These are phyloP conservation scores for Ilyonectria mors-panacis DNA, from an alignment of 2,329 filamentous ascomycete genomes.

Conservation along the genomic window DNA sequence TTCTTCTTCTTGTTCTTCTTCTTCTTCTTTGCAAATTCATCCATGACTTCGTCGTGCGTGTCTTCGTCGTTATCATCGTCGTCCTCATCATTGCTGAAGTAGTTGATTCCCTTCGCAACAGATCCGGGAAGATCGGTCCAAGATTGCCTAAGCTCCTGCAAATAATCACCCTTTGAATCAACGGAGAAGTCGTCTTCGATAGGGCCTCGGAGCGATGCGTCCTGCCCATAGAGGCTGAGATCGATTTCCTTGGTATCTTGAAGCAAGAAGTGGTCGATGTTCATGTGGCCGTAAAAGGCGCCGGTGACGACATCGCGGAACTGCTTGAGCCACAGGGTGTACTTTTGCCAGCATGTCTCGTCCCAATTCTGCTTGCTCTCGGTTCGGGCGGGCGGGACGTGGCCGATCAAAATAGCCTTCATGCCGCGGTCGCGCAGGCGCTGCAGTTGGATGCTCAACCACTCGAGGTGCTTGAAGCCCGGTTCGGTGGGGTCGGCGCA, in stretches of 20 bases:
- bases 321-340: slow-evolving; percentile 89
- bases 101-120: slow-evolving; percentile 41
- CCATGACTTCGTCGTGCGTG: slow-evolving; percentile 38
- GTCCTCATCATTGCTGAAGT: slow-evolving; percentile 30
- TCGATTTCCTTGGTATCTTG: slow-evolving; percentile 87
- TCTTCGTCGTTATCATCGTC: slow-evolving; percentile 40
- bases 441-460: slow-evolving; percentile 91
- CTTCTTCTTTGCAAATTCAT: slow-evolving; percentile 45
- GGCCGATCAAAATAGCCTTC: slow-evolving; percentile 95
- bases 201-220: slow-evolving; percentile 35
- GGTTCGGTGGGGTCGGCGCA: slow-evolving; percentile 85
- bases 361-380: slow-evolving; percentile 91
- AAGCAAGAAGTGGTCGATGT: slow-evolving; percentile 96
- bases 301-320: slow-evolving; percentile 91
- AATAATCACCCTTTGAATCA: slow-evolving; percentile 77
- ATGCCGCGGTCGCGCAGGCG: slow-evolving; percentile 86
- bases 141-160: slow-evolving; percentile 80
- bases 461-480: slow-evolving; percentile 95
- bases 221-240: slow-evolving; percentile 60
- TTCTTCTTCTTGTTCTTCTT: slow-evolving; percentile 68
- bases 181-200: slow-evolving; percentile 71
- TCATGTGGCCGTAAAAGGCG: slow-evolving; percentile 94
- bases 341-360: slow-evolving; percentile 98
- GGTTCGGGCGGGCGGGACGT: slow-evolving; percentile 92
- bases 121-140: slow-evolving; percentile 83